phyloP scores from a whole-genome alignment of 192 early-diverging fungal genomes.

The Backusella luteola region DNA sequence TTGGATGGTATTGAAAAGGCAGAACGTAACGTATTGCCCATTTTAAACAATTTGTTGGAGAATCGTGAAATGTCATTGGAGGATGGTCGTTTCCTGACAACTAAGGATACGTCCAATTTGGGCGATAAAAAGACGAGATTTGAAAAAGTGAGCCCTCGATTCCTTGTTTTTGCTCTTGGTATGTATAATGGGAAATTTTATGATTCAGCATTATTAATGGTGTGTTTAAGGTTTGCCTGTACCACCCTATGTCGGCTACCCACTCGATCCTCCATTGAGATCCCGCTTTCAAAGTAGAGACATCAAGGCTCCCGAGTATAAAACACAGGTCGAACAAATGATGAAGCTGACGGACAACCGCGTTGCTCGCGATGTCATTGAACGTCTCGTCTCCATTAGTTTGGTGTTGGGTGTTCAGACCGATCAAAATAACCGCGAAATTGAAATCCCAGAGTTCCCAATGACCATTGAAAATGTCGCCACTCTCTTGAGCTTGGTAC shows the following conservation, averaged over 20 bases:
- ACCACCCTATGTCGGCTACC: conserved; percentile 65
- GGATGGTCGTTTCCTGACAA: conserved; percentile 73
- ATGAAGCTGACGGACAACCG: conserved; percentile 35
- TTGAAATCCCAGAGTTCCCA: conserved; percentile 62
- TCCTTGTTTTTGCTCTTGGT: conserved; percentile 70
- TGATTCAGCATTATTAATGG: conserved; percentile 4
- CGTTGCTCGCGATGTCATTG: conserved; percentile 29
- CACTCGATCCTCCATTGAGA: conserved; percentile 78
- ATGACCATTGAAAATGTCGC: conserved; percentile 49
- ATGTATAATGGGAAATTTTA: conserved; percentile 11
- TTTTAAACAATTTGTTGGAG: conserved; percentile 83
- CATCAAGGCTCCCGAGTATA: conserved; percentile 53
- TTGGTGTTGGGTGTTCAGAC: conserved; percentile 52
- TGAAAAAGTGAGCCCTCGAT: conserved; percentile 63
- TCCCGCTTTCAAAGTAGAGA: conserved; percentile 76
- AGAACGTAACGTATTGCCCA: conserved; percentile 81
- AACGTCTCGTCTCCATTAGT: conserved; percentile 54
- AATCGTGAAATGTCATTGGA: conserved; percentile 85
- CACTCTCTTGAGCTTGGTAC: conserved; percentile 40
- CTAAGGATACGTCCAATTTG: conserved; percentile 42
- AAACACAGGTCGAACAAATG: conserved; percentile 52
- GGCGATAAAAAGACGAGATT: conserved; percentile 53
- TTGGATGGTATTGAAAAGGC: conserved; percentile 77
- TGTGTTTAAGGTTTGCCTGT: conserved; percentile 58
- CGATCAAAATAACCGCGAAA: conserved; percentile 36